Percentiles rank a stretch among this genome's conserved stretches.
These are phyloP conservation scores for Schizophyllum amplum DNA, from an alignment of 1,284 basidiomycete genomes.

Conservation along the genomic window DNA sequence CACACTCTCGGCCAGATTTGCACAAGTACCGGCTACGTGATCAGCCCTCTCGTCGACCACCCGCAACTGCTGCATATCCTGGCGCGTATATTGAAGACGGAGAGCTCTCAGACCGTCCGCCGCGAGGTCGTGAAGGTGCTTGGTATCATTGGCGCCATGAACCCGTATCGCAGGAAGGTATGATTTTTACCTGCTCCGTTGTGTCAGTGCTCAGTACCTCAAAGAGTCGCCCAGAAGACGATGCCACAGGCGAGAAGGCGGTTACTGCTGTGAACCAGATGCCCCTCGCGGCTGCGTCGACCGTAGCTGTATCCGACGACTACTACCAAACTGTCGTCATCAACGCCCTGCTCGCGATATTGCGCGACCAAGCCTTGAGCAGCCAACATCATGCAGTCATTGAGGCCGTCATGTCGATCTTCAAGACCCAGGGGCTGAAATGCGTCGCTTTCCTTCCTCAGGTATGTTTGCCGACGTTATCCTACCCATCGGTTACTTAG, in stretches of 20 bases:
- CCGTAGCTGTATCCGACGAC: constrained; percentile 71
- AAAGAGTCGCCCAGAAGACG: constrained; percentile 71
- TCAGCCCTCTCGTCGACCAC: constrained; percentile 85
- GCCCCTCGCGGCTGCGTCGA: constrained; percentile 35
- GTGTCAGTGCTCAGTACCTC: constrained; percentile 8
- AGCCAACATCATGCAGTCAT: constrained; percentile 91
- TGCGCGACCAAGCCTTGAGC: constrained; percentile 84
- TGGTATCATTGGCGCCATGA: constrained; percentile 95
- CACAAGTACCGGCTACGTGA: constrained; percentile 93
- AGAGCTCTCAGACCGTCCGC: constrained; percentile 69
- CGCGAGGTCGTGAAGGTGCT: constrained; percentile 92
- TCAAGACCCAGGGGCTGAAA: constrained; percentile 96
- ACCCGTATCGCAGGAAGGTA: constrained; percentile 93
- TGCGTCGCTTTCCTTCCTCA: constrained; percentile 95
- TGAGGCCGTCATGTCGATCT: constrained; percentile 98
- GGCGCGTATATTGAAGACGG: constrained; percentile 82
- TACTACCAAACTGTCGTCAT: constrained; percentile 98
- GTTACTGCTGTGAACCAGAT: constrained; percentile 55
- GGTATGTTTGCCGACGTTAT: constrained; percentile 33
- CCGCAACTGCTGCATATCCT: constrained; percentile 86
- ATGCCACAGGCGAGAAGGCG: constrained; percentile 63
- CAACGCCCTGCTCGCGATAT: constrained; percentile 79
- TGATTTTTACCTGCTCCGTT: constrained; percentile 7
- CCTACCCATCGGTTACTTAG: constrained; percentile 8
- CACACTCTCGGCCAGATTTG: constrained; percentile 94